Evolutionary conservation across 106 monocot species (phyloP), one percentile per base, ranked within the genome.

Genomic region (Dactylorhiza incarnata): DNA sequence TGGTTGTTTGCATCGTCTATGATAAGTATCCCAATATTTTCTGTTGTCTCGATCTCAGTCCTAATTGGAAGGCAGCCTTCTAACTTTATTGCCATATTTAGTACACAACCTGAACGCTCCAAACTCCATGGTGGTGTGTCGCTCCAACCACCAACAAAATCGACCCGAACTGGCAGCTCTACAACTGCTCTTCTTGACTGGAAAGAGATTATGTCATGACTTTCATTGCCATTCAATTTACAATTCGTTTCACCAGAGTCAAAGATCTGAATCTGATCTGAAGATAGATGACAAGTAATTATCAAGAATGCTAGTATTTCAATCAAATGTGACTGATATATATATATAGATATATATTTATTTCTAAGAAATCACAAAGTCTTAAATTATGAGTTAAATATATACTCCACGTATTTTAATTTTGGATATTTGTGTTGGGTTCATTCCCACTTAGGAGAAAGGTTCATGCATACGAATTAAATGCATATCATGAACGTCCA

Each of bases 121-220:
- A 97, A 85, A 78, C 97, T 94, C 93, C 93, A 97, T 69, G 97
- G 94, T 73, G 97, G 97, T 37, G 97, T 97, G 74, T 97, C 97
- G 62, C 97, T 97, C 97, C 97, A 97, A 50, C 97, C 97, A 0
- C 97, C 97, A 20, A 91, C 94, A 79, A 97, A 94, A 78, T 97
- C 97, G 74, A 94, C 80, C 59, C 97, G 89, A 55, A 97, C 97
- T 67, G 97, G 94, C 48, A 97, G 76, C 48, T 91, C 84, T 29
- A 91, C 84, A 76, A 65, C 80, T 29, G 72, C 78, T 73, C 67
- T 88, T 81, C 79, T 82, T 50, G 83, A 69, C 23, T 82, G 78
- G 26, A 85, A 84, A 62, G 20, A 9, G 9, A 25, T 50, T 55
- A 20, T 51, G 51, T 75, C 50, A 66, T 59, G 17, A 25, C 61